These are phyloP conservation scores for Candida khao-thaluensis DNA, from an alignment of 805 yeast genomes.

Conservation along the genomic window DNA sequence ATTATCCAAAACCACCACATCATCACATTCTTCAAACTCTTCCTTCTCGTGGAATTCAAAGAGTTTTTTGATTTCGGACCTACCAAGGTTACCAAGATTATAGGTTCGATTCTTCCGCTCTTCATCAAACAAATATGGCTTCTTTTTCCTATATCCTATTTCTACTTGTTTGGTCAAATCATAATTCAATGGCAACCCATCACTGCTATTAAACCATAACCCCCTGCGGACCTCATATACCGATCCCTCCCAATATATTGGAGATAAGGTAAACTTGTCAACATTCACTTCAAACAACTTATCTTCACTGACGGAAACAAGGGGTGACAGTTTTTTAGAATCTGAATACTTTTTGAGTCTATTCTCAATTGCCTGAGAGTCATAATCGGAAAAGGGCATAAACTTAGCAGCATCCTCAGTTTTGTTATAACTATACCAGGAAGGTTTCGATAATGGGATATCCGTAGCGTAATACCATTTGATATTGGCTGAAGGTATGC, in stretches of 20 bases:
- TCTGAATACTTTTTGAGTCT: constrained; percentile 33
- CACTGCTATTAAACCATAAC: constrained; percentile 64
- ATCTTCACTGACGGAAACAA: constrained; percentile 76
- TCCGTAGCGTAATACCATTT: constrained; percentile 88
- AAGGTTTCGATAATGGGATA: constrained; percentile 67
- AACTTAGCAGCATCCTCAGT: constrained; percentile 55
- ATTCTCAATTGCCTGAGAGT: constrained; percentile 60
- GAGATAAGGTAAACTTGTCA: constrained; percentile 49
- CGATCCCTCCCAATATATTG: constrained; percentile 90
- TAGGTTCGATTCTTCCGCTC: constrained; percentile 8
- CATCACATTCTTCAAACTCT: constrained; percentile 18
- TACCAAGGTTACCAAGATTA: constrained; percentile 5
- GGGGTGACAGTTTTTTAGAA: constrained; percentile 5
- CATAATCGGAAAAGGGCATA: constrained; percentile 63
- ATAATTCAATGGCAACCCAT: constrained; percentile 54
- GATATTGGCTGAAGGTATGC: constrained; percentile 20
- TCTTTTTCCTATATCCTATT: constrained; percentile 42
- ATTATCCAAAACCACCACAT: constrained; percentile 29
- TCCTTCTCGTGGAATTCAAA: constrained; percentile 12
- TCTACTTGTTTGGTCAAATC: constrained; percentile 60
- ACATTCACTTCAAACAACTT: constrained; percentile 72
- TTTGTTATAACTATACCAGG: constrained; percentile 52
- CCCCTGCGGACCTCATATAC: constrained; percentile 80
- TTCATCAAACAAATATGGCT: constrained; percentile 30
- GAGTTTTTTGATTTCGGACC: constrained; percentile 17